Conservation (phyloP, 208 protist species). For the Crithidia thermophila region DNA sequence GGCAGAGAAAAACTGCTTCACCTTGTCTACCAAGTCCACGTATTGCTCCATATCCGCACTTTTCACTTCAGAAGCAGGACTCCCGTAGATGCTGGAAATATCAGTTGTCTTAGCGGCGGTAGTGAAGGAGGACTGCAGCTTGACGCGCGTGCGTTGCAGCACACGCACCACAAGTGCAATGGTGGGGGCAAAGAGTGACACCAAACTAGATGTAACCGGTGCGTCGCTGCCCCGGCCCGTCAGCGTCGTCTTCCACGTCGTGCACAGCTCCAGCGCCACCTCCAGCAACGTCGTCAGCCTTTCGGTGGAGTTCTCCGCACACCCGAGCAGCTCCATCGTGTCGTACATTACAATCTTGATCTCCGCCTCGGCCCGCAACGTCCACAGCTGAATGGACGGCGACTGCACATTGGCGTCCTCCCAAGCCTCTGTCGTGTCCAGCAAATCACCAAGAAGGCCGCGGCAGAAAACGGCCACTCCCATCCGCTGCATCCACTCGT, state of each 20-base stretch:
- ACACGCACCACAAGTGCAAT: background rate
- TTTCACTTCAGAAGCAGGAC: background rate
- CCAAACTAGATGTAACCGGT: too few relatives aligned
- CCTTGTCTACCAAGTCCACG: slow-evolving; percentile 1
- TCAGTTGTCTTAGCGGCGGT: too few relatives aligned
- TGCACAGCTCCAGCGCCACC: slow-evolving; percentile 32
- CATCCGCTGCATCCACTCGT: slow-evolving; percentile 30
- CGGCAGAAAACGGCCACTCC: slow-evolving; percentile 26
- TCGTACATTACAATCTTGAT: slow-evolving; percentile 41
- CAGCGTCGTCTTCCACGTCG: background rate
- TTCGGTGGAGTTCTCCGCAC: slow-evolving; percentile 7
- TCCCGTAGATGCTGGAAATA: too few relatives aligned
- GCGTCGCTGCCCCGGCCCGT: background rate
- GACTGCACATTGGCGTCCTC: slow-evolving; percentile 13
- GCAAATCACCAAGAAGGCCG: slow-evolving; percentile 41
- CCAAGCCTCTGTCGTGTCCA: slow-evolving; percentile 27
- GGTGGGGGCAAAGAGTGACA: background rate
- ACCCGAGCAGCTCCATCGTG: slow-evolving; percentile 17
- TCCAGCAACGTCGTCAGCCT: slow-evolving; percentile 29
- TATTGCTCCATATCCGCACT: background rate
- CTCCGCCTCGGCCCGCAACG: slow-evolving; percentile 34
- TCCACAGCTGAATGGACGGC: slow-evolving; percentile 10
- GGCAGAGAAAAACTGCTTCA: slow-evolving; percentile 2
- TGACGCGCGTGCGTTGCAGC: background rate
- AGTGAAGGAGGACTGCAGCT: background rate